phyloP scores from a whole-genome alignment of 2,329 filamentous ascomycete genomes.

The Trichophyton rubrum region DNA sequence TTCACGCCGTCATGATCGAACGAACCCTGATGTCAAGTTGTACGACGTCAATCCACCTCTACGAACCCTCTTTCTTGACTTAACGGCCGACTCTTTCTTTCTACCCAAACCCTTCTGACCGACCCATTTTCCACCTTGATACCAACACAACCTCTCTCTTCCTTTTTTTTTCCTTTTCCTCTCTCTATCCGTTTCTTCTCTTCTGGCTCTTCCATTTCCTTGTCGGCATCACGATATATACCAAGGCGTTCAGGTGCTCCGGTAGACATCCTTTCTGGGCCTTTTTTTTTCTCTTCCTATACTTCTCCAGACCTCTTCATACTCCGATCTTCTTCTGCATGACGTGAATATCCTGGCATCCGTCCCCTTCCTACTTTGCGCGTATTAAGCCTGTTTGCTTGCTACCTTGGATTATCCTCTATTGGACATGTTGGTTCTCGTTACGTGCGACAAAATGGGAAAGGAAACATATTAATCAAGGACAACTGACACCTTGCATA shows the following conservation, averaged over 20 bases:
- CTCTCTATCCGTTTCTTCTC: background rate
- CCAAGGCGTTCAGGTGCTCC: slow-evolving; percentile 6
- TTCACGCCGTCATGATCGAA: background rate
- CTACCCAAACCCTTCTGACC: background rate
- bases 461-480: background rate
- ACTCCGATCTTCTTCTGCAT: background rate
- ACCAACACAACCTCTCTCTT: background rate
- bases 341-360: background rate
- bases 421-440: background rate
- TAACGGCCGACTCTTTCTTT: background rate
- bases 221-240: slow-evolving; percentile 5
- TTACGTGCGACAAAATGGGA: background rate
- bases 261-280: slow-evolving; percentile 2
- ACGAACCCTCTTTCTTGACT: background rate
- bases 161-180: background rate
- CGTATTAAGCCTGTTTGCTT: background rate
- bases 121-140: background rate
- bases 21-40: background rate
- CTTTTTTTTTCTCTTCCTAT: background rate
- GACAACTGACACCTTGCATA: background rate
- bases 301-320: background rate
- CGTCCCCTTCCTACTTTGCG: background rate
- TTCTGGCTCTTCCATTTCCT: background rate
- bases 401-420: background rate
- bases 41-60: background rate